Evolutionary conservation across 2,329 filamentous ascomycete genomes (phyloP).

Genomic region (Cladobotryum protrusum): DNA sequence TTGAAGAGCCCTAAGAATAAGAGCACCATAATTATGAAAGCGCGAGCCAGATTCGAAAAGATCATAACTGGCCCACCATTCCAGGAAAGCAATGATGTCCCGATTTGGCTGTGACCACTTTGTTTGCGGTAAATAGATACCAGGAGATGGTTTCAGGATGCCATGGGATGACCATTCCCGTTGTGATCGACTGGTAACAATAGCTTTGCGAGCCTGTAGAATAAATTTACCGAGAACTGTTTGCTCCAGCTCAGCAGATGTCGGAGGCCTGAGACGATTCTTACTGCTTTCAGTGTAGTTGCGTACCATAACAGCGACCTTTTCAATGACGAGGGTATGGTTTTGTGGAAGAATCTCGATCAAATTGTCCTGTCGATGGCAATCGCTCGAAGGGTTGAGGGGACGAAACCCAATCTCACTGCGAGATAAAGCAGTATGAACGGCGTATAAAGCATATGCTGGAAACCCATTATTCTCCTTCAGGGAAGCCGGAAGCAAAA

Average conservation of each 20-base stretch:
- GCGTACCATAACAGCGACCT: slow-evolving; percentile 28
- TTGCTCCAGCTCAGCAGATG: slow-evolving; percentile 13
- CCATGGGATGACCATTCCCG: slow-evolving; percentile 47
- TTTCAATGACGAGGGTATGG: slow-evolving; percentile 24
- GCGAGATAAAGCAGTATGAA: slow-evolving; percentile 57
- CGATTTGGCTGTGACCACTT: slow-evolving; percentile 28
- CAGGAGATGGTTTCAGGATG: slow-evolving; percentile 29
- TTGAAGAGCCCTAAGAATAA: slow-evolving; percentile 55
- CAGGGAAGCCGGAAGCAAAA: slow-evolving; percentile 33
- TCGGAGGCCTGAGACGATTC: slow-evolving; percentile 14
- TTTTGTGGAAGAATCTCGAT: slow-evolving; percentile 49
- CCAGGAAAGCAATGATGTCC: slow-evolving; percentile 60
- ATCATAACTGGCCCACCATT: slow-evolving; percentile 57
- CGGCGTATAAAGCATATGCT: slow-evolving; percentile 55
- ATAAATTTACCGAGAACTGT: slow-evolving; percentile 40
- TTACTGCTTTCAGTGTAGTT: slow-evolving; percentile 21
- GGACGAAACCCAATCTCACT: slow-evolving; percentile 56
- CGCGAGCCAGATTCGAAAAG: slow-evolving; percentile 47
- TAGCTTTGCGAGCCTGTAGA: slow-evolving; percentile 40
- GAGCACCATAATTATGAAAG: slow-evolving; percentile 55
- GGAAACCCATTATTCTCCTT: slow-evolving; percentile 35
- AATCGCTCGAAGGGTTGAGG: slow-evolving; percentile 41
- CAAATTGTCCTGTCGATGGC: slow-evolving; percentile 44
- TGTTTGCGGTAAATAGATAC: slow-evolving; percentile 14
- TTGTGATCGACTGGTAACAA: slow-evolving; percentile 44